Base-by-base conservation (phyloP, 805 yeast genomes). In the Metschnikowia dekortorum region DNA sequence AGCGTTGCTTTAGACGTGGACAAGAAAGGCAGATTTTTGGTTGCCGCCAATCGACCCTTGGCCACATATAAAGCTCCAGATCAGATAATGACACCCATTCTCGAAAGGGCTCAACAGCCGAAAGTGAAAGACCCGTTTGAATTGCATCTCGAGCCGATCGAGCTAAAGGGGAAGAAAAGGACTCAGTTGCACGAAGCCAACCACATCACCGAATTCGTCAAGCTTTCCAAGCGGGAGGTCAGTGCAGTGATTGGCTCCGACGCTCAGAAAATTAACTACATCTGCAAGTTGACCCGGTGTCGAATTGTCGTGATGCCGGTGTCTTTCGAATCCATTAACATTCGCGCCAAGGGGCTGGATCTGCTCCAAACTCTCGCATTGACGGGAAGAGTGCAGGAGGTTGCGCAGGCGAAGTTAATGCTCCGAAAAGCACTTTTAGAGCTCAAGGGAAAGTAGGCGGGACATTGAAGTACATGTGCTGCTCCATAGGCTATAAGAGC, bases 221-320 rank as follows among this genome's bases (percentile, higher is more conserved):
- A 49, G 13, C 49, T 56, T 9, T 28, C 52, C 18, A 56, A 56
- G 36, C 40, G 45, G 6, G 56, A 54, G 35, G 56, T 55, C 3
- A 44, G 53, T 14, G 52, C 53, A 6, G 37, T 55, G 6, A 48
- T 56, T 5, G 58, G 60, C 5, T 53, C 53, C 2, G 47, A 50
- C 9, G 55, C 50, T 4, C 36, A 32, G 13, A 41, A 53, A 26
- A 55, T 56, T 6, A 13, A 26, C 35, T 35, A 45, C 37, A 55
- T 56, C 18, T 43, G 50, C 18, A 30, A 42, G n/a, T 39, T 46
- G 7, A 47, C 58, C 10, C 48, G 39, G 13, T 56, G 58, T 44
- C 47, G 53, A 4, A 54, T 56, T 6, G 49, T 52, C 10, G 50
- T 54, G 8, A 37, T 53, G 14, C 58, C 60, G 7, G 46, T 54